These are phyloP conservation scores for Trichophyton schoenleinii DNA, from an alignment of 2,329 filamentous ascomycete genomes.

Conservation along the genomic window DNA sequence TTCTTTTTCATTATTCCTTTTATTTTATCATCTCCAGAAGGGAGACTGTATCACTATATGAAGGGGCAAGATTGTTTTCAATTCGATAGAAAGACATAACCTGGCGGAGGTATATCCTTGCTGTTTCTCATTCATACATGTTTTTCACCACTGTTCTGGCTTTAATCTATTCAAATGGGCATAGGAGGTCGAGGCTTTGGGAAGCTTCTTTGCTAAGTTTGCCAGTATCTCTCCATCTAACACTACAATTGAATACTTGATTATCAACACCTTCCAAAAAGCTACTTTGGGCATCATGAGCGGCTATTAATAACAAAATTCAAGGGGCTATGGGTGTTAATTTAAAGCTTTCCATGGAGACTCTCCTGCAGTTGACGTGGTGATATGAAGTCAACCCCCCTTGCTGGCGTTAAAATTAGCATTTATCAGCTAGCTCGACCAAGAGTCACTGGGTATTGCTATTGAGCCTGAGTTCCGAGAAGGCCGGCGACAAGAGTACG, in stretches of 20 bases:
- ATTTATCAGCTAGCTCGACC: not conserved
- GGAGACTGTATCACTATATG: constrained; percentile 4
- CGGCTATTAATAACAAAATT: not conserved
- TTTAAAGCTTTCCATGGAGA: not conserved
- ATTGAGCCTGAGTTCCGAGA: not conserved
- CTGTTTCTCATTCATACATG: not conserved
- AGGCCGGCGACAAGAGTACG: not conserved
- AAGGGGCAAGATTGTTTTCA: constrained; percentile 1
- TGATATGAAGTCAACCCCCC: too few relatives aligned
- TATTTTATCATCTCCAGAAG: not conserved
- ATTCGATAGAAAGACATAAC: not conserved
- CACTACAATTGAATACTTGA: not conserved
- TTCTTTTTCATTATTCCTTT: not conserved
- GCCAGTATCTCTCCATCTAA: not conserved
- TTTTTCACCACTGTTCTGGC: not conserved
- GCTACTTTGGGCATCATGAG: not conserved
- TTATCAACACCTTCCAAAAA: not conserved
- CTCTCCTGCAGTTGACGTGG: not conserved
- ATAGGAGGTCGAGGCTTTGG: not conserved
- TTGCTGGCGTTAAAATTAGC: not conserved
- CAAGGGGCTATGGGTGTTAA: not conserved
- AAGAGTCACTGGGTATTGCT: too few relatives aligned
- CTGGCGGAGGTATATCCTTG: not conserved
- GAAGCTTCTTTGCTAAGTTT: not conserved
- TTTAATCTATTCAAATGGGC: not conserved